Percentiles rank a stretch among this genome's conserved stretches.
Conservation (phyloP, 805 yeast species). For the Myxozyma sirexii region DNA sequence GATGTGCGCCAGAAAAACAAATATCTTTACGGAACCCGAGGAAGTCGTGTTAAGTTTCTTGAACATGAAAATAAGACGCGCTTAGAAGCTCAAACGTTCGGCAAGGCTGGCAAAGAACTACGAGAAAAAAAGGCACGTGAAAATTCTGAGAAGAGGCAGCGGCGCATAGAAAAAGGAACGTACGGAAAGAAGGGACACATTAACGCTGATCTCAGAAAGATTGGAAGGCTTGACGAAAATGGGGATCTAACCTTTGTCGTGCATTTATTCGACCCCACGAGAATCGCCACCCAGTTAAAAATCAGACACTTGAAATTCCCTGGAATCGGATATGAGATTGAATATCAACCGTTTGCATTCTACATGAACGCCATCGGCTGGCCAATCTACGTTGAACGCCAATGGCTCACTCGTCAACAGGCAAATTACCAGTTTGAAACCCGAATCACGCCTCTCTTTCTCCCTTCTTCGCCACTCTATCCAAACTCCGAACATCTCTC, state of each 20-base stretch:
- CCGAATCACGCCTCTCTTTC: not conserved
- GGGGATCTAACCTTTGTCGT: not conserved
- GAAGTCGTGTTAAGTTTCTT: not conserved
- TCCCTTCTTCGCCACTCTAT: not conserved
- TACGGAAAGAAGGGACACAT: not conserved
- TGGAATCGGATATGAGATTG: not conserved
- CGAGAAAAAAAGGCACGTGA: no score
- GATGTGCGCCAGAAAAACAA: not conserved
- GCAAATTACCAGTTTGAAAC: not conserved
- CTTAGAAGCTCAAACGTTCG: not conserved
- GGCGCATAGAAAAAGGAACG: not conserved
- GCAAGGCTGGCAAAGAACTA: no score
- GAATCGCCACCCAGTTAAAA: not conserved
- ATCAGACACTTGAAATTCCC: not conserved
- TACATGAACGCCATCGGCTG: not conserved
- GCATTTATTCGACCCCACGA: not conserved
- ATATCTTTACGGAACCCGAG: not conserved
- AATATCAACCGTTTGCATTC: not conserved
- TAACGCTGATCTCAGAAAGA: not conserved
- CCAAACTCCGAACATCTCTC: not conserved
- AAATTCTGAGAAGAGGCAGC: not conserved
- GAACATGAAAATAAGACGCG: not conserved
- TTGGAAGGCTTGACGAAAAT: not conserved
- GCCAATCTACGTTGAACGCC: not conserved
- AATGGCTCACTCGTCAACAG: constrained; percentile 1